Evolutionary conservation across 805 yeast genomes (phyloP).

Genomic region (Isabelozyma pseudorhagii): DNA sequence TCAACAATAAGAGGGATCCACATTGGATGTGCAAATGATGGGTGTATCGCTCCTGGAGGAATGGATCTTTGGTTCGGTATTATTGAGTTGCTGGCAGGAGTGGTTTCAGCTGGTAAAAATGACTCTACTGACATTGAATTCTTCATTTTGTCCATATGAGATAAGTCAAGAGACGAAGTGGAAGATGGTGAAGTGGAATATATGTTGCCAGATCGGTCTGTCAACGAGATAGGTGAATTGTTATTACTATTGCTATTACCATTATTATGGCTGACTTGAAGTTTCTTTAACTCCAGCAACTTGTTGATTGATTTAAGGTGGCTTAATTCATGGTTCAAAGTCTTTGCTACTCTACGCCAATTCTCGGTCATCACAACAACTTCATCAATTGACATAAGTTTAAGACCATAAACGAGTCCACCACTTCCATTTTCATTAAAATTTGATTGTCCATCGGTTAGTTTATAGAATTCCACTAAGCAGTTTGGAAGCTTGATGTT

Average conservation of each 20-base stretch:
- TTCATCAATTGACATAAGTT: conserved; percentile 76
- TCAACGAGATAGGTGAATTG: conserved; percentile 1
- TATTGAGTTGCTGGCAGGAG: conserved; percentile 1
- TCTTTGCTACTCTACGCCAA: conserved; percentile 75
- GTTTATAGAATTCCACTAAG: conserved; percentile 71
- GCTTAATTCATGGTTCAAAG: conserved; percentile 21
- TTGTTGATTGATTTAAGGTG: conserved; percentile 16
- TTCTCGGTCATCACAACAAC: conserved; percentile 75
- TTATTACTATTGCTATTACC: conserved; percentile 5
- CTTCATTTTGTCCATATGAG: conserved; percentile 1
- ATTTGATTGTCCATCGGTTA: conserved; percentile 82
- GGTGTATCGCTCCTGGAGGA: conserved; percentile 73
- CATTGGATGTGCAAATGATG: conserved; percentile 78
- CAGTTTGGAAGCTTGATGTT: conserved; percentile 73
- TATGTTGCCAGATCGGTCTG: background rate
- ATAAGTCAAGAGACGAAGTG: conserved; percentile 7
- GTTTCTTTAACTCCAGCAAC: conserved; percentile 17
- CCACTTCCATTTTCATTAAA: conserved; percentile 65
- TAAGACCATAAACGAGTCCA: conserved; percentile 79
- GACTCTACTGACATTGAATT: background rate
- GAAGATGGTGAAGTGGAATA: conserved; percentile 17
- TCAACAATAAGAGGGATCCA: conserved; percentile 95
- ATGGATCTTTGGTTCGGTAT: conserved; percentile 56
- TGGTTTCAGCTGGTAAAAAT: background rate
- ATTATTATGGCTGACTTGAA: conserved; percentile 15